Base-by-base conservation (phyloP, 768 basidiomycete species). In the Tricholoma sp. region DNA sequence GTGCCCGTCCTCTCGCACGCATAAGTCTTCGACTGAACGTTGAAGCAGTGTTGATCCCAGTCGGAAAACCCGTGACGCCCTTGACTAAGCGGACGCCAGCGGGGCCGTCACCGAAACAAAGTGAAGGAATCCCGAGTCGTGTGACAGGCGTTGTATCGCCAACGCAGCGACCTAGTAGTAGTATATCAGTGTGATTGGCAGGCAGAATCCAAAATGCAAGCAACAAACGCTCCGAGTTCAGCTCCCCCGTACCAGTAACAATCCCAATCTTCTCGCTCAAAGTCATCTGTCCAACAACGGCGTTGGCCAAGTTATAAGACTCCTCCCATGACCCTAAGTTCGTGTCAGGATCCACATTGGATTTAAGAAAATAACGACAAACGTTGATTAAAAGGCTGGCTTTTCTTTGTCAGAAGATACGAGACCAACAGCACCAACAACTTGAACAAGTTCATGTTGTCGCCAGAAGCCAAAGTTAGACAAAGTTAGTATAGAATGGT, bases 21-120 rank as follows among this genome's bases (percentile, higher is more conserved):
- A 89, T 87, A 10, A 89, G 70, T 31, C 84, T 75, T 24, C 80
- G 75, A 66, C 87, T 82, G 64, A 81, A 83, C 9, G 79, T 79
- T 10, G 76, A 69, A 1, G 79, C 79, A 9, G 70, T 63, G 43
- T 79, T 84, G 63, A 88, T 79, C 0, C 81, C 85, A 1, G 87
- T 72, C 0, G 88, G 88, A 45, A 76, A 80, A 0, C 78, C 79
- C n/a, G 79, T 80, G 1, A 79, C 77, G 22, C 74, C 74, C 60
- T 75, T 76, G 37, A 67, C 69, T 12, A 74, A 61, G 14, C 78
- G 74, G 14, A 78, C n/a, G 1, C 79, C 79, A 12, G 79, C 78
- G 0, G 79, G 79, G 3, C 79, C 79, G 57, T 81, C 79, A 54
- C 79, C 72, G 49, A 79, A 71, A 58, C 79, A 81, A 24, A 81